Evolutionary conservation across 2,329 filamentous ascomycete genomes (phyloP).

Genomic region (Trichoderma aggressivum): DNA sequence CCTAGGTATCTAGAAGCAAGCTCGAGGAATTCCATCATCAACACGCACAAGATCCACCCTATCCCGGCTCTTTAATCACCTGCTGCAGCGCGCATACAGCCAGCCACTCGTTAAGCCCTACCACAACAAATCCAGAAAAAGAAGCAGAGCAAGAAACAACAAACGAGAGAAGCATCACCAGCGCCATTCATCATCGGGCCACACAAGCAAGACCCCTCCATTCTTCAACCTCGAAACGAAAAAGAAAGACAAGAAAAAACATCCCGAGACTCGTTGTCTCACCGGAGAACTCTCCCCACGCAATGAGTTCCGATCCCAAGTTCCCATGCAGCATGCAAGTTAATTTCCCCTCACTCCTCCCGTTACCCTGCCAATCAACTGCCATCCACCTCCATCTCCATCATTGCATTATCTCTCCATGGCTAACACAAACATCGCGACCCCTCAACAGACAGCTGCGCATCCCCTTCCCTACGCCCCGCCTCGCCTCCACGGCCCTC

Average conservation of each 20-base stretch:
- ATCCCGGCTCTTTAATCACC: neutral
- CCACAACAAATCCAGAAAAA: neutral
- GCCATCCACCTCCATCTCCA: neutral
- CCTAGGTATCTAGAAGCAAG: neutral
- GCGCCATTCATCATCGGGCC: neutral
- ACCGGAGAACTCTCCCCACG: neutral
- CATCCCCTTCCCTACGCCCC: conserved; percentile 76
- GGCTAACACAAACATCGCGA: neutral
- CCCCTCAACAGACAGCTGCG: conserved; percentile 58
- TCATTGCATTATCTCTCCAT: neutral
- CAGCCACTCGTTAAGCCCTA: neutral
- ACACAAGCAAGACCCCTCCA: neutral
- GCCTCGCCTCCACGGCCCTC: conserved; percentile 73
- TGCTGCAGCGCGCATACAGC: neutral
- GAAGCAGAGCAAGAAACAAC: neutral
- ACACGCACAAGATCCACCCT: neutral
- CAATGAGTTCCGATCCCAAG: conserved; percentile 38
- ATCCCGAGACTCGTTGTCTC: neutral
- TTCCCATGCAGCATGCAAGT: conserved; percentile 63
- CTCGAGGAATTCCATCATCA: neutral
- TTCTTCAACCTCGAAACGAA: neutral
- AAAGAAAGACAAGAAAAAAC: neutral
- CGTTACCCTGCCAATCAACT: conserved; percentile 9
- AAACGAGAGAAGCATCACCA: neutral
- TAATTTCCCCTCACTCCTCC: conserved; percentile 6